Conservation (phyloP, 2,329 filamentous ascomycete species). For the Fusarium aywerte region DNA sequence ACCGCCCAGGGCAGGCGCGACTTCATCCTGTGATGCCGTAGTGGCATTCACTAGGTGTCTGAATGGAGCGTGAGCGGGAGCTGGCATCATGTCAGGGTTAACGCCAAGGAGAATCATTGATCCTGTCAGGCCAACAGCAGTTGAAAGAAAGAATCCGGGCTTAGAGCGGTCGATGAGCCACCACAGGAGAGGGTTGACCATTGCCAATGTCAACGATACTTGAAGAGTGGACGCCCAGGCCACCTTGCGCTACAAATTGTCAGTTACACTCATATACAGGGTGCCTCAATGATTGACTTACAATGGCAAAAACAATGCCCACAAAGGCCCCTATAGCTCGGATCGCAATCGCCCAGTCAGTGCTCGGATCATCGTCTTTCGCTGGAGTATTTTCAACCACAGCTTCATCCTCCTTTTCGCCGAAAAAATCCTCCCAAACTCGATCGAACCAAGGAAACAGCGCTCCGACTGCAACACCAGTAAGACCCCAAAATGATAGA, state of each 20-base stretch:
- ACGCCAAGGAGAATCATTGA: constrained; percentile 79
- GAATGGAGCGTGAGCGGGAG: constrained; percentile 60
- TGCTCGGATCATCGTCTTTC: constrained; percentile 56
- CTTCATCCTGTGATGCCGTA: constrained; percentile 13
- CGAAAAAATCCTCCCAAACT: constrained; percentile 71
- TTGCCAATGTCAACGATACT: constrained; percentile 85
- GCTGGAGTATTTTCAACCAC: constrained; percentile 44
- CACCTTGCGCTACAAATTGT: constrained; percentile 75
- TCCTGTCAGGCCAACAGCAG: constrained; percentile 77
- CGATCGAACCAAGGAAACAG: constrained; percentile 86
- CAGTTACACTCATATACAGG: constrained; percentile 4
- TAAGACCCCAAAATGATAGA: constrained; percentile 81
- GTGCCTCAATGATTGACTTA: constrained; percentile 58
- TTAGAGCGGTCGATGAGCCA: constrained; percentile 93
- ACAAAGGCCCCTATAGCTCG: constrained; percentile 70
- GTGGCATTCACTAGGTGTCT: constrained; percentile 35
- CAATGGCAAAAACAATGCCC: constrained; percentile 76
- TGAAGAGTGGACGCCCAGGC: constrained; percentile 97
- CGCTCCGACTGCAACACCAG: constrained; percentile 80
- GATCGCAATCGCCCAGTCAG: constrained; percentile 77
- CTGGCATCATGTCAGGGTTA: constrained; percentile 81
- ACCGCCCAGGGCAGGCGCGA: constrained; percentile 55
- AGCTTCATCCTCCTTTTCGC: constrained; percentile 49
- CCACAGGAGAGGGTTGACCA: constrained; percentile 94
- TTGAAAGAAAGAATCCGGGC: constrained; percentile 83